phyloP scores from a whole-genome alignment of 441 rosid genomes.

The Eruca vesicaria region DNA sequence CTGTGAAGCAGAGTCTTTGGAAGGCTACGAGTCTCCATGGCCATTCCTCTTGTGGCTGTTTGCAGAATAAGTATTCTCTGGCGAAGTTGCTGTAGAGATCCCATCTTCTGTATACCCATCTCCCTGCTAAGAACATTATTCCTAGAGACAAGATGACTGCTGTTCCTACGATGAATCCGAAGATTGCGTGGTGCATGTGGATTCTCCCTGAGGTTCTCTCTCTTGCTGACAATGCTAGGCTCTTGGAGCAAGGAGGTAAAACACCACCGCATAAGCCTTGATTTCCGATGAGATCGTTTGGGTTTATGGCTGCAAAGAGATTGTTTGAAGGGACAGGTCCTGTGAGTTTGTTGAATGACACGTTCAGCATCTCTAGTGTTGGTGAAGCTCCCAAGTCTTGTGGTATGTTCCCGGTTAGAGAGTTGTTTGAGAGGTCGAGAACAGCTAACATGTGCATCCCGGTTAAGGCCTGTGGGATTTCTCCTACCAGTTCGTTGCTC shows the following conservation, averaged over 20 bases:
- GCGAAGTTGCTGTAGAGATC: slow-evolving; percentile 50
- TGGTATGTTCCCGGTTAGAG: slow-evolving; percentile 59
- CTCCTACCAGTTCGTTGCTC: slow-evolving; percentile 49
- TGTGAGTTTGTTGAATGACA: slow-evolving; percentile 62
- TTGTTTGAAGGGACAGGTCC: slow-evolving; percentile 67
- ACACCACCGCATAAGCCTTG: slow-evolving; percentile 63
- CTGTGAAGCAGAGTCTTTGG: slow-evolving; percentile 68
- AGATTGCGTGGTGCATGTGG: slow-evolving; percentile 51
- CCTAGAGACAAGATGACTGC: slow-evolving; percentile 45
- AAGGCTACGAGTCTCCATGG: slow-evolving; percentile 82
- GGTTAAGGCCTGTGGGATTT: slow-evolving; percentile 52
- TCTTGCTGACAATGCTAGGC: slow-evolving; percentile 10
- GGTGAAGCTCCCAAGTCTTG: slow-evolving; percentile 56
- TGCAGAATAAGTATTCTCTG: slow-evolving; percentile 39
- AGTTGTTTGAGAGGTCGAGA: slow-evolving; percentile 74
- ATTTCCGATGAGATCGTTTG: slow-evolving; percentile 60
- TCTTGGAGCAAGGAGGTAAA: slow-evolving; percentile 49
- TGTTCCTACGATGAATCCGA: slow-evolving; percentile 51
- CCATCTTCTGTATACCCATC: slow-evolving; percentile 60
- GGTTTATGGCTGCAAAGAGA: slow-evolving; percentile 52
- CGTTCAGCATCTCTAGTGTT: slow-evolving; percentile 65
- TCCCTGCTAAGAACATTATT: slow-evolving; percentile 45
- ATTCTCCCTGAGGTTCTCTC: slow-evolving; percentile 30
- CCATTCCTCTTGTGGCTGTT: slow-evolving; percentile 60
- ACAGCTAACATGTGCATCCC: slow-evolving; percentile 64